Conservation (phyloP, 2,329 filamentous ascomycete genomes). For the Lomentospora prolificans region DNA sequence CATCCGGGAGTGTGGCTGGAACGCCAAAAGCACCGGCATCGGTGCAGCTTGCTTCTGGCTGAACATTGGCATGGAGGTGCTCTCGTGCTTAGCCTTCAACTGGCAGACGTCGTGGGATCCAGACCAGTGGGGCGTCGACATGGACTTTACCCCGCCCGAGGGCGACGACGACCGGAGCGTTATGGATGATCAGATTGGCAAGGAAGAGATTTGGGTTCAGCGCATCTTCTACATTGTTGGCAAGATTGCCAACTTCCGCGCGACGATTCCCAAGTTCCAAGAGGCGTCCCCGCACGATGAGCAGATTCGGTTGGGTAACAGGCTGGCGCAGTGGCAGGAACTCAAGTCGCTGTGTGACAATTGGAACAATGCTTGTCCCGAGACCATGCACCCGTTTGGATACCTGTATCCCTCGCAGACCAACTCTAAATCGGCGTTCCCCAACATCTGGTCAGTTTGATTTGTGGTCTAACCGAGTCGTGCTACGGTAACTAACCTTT, state of each 20-base stretch:
- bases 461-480: neutral
- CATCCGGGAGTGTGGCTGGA: slow-evolving; percentile 86
- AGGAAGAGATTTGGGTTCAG: slow-evolving; percentile 80
- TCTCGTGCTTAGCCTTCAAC: slow-evolving; percentile 78
- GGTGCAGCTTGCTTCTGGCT: slow-evolving; percentile 91
- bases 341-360: slow-evolving; percentile 74
- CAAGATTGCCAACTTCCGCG: slow-evolving; percentile 78
- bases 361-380: slow-evolving; percentile 71
- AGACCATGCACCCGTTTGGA: slow-evolving; percentile 79
- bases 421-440: slow-evolving; percentile 63
- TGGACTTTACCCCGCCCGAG: slow-evolving; percentile 46
- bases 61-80: slow-evolving; percentile 82
- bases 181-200: slow-evolving; percentile 27
- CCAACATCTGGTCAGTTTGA: slow-evolving; percentile 65
- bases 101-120: slow-evolving; percentile 84
- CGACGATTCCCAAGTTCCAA: slow-evolving; percentile 53
- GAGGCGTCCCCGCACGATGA: slow-evolving; percentile 52
- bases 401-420: slow-evolving; percentile 63
- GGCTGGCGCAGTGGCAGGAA: slow-evolving; percentile 66
- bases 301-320: slow-evolving; percentile 51
- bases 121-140: slow-evolving; percentile 79
- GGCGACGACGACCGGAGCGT: slow-evolving; percentile 7
- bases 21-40: slow-evolving; percentile 66
- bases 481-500: neutral
- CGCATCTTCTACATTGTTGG: slow-evolving; percentile 82